Base-by-base conservation (phyloP, 306 rosid genomes). In the Neltuma alba region DNA sequence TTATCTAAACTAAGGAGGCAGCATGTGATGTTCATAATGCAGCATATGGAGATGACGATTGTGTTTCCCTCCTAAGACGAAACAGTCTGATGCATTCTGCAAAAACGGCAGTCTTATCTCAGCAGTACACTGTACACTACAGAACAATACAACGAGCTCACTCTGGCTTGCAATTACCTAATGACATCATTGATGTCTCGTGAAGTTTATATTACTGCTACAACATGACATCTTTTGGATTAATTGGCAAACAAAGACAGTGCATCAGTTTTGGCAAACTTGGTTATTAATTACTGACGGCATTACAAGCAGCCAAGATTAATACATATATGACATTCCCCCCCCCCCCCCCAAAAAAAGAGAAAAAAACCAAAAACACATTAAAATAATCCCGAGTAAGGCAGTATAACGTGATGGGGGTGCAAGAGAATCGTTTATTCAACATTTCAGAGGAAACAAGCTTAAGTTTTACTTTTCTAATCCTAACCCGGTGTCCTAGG, bases 261-360 rank as follows among this genome's bases (percentile, higher is more conserved):
- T 58, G 65, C 65, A 27, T 27, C 65, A 30, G 20, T 58, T 57
- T 58, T 58, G 20, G 31, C 16, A 40, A 30, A 30, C 52, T 21
- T 40, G 23, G 30, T 76, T 40, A 55, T 52, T 52, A 41, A 66
- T 20, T 42, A 25, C 40, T 41, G 34, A 62, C 40, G 76, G 63
- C 60, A 48, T 28, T 25, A 57, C 31, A 27, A 27, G 36, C 9
- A 13, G 36, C 9, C 65, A 58, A 58, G 34, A 25, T n/a, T n/a
- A 25, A 57, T 23, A 23, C 69, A 67, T 66, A 0, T 21, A 38
- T 58, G 75, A 75, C 81, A 79, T 83, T 83, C 69, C 79, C 38
- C 78, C 55, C 50, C 31, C 55, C 55, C 18, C 27, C 58, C n/a
- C n/a, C n/a, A n/a, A n/a, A n/a, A n/a, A n/a, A n/a, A n/a, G n/a